Base-by-base conservation (phyloP, 1,284 basidiomycete genomes). In the Cryptococcus sp. region DNA sequence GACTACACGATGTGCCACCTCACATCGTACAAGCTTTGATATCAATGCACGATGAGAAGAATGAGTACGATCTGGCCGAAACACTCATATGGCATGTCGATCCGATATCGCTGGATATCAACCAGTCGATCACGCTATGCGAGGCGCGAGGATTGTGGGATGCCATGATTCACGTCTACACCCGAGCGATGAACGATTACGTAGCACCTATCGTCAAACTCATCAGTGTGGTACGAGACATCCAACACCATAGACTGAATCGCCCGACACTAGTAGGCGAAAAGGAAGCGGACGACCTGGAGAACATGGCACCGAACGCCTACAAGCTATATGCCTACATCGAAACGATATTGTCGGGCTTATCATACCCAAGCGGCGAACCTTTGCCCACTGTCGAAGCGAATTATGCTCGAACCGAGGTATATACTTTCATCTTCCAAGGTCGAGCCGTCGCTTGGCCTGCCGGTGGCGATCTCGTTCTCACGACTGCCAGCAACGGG, bases 81-180 rank as follows among this genome's bases (percentile, higher is more conserved):
- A 84, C 85, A 42, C 82, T 99, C 58, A 95, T 99, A 55, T 97
- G 93, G 91, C 92, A 96, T 73, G 91, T 98, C 59, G 90, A 97
- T 66, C 93, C 95, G 0, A 81, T 85, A 16, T 91, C 88, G 67
- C 81, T 99, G 58, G 96, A 99, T 72, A 88, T 98, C 75, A 90
- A 99, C 72, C 96, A 98, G 77, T 89, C 89, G 0, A 88, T 98
- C 61, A 84, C 80, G 17, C 82, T 99, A 4, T 99, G 96, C 71
- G 87, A 91, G 70, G 83, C 82, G 55, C 85, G 92, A 69, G 82
- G 84, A 30, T 83, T 99, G 2, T 97, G 93, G 81, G 95, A 98
- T 71, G 94, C 95, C 0, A 83, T 99, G 60, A 89, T 95, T 61
- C 94, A 97, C 73, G 88, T 99, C 40, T 96, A 93, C 77, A 96